These are phyloP conservation scores for Penstemon davidsonii DNA, from an alignment of 257 asterid species.

Conservation along the genomic window DNA sequence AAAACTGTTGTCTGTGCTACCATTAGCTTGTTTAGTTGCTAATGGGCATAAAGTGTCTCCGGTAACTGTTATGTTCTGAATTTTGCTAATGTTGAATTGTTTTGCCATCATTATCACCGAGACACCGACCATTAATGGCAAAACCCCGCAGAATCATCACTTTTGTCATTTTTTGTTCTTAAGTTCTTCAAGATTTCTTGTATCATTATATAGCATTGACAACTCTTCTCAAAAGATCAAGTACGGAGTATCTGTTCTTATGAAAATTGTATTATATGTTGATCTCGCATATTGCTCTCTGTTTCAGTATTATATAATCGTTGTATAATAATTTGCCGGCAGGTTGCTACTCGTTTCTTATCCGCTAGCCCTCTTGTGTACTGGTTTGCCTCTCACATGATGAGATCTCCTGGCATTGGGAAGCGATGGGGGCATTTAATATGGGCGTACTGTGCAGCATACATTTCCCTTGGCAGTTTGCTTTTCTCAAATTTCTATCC, in stretches of 20 bases:
- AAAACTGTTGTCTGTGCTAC: too few species aligned
- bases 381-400: constrained; percentile 76
- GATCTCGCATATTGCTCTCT: too few species aligned
- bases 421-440: constrained; percentile 70
- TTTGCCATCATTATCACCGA: too few species aligned
- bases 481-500: constrained; percentile 97
- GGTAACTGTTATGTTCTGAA: too few species aligned
- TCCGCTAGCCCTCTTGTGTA: constrained; percentile 81
- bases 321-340: constrained; percentile 23
- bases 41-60: too few species aligned
- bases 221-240: too few species aligned
- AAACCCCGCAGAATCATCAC: background rate
- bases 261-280: background rate
- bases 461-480: constrained; percentile 73
- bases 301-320: background rate
- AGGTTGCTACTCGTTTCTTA: constrained; percentile 93
- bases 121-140: background rate
- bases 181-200: background rate
- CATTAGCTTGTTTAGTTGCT: too few species aligned
- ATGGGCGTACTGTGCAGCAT: constrained; percentile 78
- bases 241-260: too few species aligned
- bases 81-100: too few species aligned
- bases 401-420: constrained; percentile 42
- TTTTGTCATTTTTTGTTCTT: background rate
- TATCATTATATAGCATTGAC: background rate